Conservation (phyloP, 768 basidiomycete species). For the Suillus subaureus region DNA sequence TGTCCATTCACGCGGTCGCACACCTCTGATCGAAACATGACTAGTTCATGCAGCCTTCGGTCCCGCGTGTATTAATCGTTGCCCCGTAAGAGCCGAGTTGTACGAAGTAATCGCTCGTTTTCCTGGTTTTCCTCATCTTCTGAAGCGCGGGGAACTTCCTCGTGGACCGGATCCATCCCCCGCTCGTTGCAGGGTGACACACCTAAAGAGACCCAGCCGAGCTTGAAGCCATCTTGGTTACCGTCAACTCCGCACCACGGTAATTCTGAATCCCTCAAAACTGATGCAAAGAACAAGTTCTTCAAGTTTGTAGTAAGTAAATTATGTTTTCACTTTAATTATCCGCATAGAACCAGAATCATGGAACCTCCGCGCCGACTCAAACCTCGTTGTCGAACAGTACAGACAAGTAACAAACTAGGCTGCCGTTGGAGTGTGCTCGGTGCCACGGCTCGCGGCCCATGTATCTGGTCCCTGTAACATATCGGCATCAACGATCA, state of each 20-base stretch:
- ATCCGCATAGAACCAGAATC: neutral
- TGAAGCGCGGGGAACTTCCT: neutral
- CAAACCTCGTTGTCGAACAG: neutral
- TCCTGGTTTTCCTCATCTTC: neutral
- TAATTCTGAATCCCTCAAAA: neutral
- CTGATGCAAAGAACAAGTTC: neutral
- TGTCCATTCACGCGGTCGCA: neutral
- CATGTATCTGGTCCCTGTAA: constrained; percentile 33
- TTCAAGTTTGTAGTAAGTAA: neutral
- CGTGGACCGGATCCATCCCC: neutral
- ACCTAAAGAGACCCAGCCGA: no score
- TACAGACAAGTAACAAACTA: constrained; percentile 6
- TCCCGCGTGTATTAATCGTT: neutral
- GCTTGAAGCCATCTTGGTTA: neutral
- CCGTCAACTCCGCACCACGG: neutral
- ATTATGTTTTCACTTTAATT: neutral
- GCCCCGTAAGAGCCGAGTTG: neutral
- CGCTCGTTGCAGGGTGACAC: neutral
- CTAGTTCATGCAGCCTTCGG: neutral
- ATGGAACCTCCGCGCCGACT: no score
- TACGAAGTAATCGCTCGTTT: neutral
- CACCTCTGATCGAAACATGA: neutral
- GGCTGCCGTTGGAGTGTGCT: constrained; percentile 26
- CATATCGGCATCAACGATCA: neutral
- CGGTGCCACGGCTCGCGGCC: constrained; percentile 32